Conservation (phyloP, 2,329 filamentous ascomycete genomes). For the Colletotrichum scovillei region DNA sequence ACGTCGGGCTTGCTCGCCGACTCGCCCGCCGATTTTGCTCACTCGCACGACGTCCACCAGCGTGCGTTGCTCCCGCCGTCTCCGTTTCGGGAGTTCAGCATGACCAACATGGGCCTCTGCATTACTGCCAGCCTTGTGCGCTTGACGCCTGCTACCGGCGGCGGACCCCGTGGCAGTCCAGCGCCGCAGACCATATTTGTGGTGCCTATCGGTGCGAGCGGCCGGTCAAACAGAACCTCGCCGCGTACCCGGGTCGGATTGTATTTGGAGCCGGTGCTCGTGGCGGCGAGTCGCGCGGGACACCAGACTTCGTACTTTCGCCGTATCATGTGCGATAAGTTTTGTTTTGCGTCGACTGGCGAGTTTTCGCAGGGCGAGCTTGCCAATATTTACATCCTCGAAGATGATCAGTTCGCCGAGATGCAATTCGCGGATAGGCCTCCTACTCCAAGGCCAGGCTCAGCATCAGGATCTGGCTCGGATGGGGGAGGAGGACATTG, state of each 20-base stretch:
- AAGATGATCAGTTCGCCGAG: conserved; percentile 28
- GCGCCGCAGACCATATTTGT: conserved; percentile 1
- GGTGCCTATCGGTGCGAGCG: conserved; percentile 28
- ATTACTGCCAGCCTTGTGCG: conserved; percentile 12
- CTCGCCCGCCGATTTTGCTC: conserved; percentile 24
- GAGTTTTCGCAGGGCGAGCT: conserved; percentile 8
- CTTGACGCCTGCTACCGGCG: neutral
- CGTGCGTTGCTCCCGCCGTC: conserved; percentile 20
- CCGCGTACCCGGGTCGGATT: conserved; percentile 21
- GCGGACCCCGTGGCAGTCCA: conserved; percentile 1
- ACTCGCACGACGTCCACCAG: conserved; percentile 25
- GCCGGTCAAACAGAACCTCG: conserved; percentile 4
- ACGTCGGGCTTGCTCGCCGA: conserved; percentile 25
- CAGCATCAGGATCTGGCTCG: neutral
- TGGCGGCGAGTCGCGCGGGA: neutral
- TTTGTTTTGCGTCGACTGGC: conserved; percentile 26
- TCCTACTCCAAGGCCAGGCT: neutral
- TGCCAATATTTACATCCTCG: conserved; percentile 13
- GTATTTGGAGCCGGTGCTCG: conserved; percentile 24
- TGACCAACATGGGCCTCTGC: conserved; percentile 33
- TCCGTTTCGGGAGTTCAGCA: conserved; percentile 28
- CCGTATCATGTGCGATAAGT: conserved; percentile 18
- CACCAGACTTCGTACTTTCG: conserved; percentile 22
- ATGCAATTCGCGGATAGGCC: conserved; percentile 23
- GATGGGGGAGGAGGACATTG: neutral